These are phyloP conservation scores for Ceratocystis huliohia DNA, from an alignment of 2,329 filamentous ascomycete species.

Conservation along the genomic window DNA sequence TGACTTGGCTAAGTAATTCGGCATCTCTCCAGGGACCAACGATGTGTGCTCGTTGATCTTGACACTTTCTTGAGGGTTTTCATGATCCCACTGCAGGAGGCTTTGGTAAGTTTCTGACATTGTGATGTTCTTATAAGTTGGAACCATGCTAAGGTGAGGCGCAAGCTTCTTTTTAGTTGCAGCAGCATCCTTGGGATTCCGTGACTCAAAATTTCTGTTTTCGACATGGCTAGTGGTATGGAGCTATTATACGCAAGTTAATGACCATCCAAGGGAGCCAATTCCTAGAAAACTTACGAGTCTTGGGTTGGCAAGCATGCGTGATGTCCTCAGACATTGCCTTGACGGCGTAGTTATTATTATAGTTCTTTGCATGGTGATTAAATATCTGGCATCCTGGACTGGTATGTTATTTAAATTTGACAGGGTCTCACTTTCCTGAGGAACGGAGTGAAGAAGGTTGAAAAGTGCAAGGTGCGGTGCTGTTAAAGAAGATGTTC, in stretches of 20 bases:
- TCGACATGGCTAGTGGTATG: not conserved
- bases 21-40: constrained; percentile 11
- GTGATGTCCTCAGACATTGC: constrained; percentile 9
- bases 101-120: not conserved
- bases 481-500: not conserved
- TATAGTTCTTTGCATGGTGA: constrained; percentile 6
- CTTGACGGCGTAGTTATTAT: not conserved
- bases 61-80: constrained; percentile 8
- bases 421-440: not conserved
- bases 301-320: not conserved
- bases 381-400: too few species aligned
- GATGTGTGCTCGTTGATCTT: not conserved
- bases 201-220: too few species aligned
- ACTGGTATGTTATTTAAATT: not conserved
- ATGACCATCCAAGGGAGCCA: too few species aligned
- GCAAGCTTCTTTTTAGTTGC: not conserved
- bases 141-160: not conserved
- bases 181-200: not conserved
- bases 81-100: constrained; percentile 12
- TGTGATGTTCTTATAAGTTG: not conserved
- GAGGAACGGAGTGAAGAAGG: not conserved
- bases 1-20: constrained; percentile 12
- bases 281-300: not conserved
- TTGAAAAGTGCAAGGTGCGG: not conserved
- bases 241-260: not conserved